Evolutionary conservation across 345 rosid species (phyloP).

Genomic region (Aethionema arabicum): DNA sequence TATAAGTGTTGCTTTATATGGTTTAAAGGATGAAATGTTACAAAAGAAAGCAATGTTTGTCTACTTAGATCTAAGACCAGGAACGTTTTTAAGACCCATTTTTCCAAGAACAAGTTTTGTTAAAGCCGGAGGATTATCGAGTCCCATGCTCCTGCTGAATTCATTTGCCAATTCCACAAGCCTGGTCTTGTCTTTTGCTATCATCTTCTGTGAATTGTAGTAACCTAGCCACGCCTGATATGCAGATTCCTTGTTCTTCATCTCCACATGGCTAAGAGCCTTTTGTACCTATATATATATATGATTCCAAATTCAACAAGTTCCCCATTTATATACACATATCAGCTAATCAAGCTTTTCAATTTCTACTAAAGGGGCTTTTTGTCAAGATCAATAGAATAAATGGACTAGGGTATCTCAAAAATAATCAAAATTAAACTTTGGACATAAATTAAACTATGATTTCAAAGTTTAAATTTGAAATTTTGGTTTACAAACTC

Average conservation of each 20-base stretch:
- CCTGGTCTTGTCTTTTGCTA: conserved; percentile 66
- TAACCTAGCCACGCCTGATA: conserved; percentile 98
- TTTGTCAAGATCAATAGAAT: conserved; percentile 2
- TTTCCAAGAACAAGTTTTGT: conserved; percentile 72
- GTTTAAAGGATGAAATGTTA: no score
- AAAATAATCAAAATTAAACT: no score
- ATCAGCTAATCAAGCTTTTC: conserved; percentile 11
- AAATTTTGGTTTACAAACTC: no score
- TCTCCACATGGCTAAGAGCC: conserved; percentile 72
- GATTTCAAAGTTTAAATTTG: no score
- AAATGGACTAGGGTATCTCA: no score
- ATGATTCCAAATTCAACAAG: neutral
- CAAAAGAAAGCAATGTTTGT: no score
- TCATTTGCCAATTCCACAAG: conserved; percentile 93
- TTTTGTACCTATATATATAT: conserved; percentile 54
- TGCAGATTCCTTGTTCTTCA: conserved; percentile 87
- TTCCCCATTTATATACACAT: neutral
- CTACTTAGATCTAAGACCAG: conserved; percentile 80
- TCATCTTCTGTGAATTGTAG: conserved; percentile 73
- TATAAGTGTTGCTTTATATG: no score
- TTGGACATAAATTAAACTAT: no score
- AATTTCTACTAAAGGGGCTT: neutral
- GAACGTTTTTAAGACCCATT: conserved; percentile 87
- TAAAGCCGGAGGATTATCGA: conserved; percentile 80
- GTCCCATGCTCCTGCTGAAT: conserved; percentile 94